phyloP scores from a whole-genome alignment of 2,329 filamentous ascomycete species.

The Albifimbria verrucaria region DNA sequence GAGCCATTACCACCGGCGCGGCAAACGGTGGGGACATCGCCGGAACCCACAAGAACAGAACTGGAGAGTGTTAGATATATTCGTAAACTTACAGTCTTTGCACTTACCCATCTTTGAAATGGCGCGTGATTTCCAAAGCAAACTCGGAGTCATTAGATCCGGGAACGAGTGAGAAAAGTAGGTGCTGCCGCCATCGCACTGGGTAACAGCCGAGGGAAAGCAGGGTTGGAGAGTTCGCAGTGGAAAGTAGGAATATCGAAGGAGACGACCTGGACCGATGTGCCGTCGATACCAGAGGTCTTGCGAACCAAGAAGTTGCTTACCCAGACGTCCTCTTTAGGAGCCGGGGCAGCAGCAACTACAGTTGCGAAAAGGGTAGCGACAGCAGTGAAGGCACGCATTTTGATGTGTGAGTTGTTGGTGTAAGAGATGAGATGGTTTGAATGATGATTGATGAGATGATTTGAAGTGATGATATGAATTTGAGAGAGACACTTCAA shows the following conservation, averaged over 20 bases:
- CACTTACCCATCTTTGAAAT: conserved; percentile 8
- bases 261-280: conserved; percentile 6
- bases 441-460: neutral
- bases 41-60: conserved; percentile 3
- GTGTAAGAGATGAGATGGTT: neutral
- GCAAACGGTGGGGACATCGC: conserved; percentile 5
- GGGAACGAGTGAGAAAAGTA: conserved; percentile 8
- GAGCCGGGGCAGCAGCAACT: conserved; percentile 3
- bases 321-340: conserved; percentile 9
- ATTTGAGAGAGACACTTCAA: neutral
- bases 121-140: conserved; percentile 7
- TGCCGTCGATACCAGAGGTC: conserved; percentile 3
- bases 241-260: conserved; percentile 7
- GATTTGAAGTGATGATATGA: neutral
- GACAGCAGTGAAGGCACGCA: conserved; percentile 7
- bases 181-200: conserved; percentile 7
- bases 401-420: conserved; percentile 2
- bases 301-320: conserved; percentile 9
- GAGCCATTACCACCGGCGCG: conserved; percentile 6
- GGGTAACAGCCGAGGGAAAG: conserved; percentile 4
- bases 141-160: conserved; percentile 5
- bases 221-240: conserved; percentile 6
- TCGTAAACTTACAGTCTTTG: neutral
- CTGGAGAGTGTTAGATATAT: neutral
- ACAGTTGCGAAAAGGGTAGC: conserved; percentile 6